phyloP scores from a whole-genome alignment of 306 rosid genomes.

The Begonia masoniana region DNA sequence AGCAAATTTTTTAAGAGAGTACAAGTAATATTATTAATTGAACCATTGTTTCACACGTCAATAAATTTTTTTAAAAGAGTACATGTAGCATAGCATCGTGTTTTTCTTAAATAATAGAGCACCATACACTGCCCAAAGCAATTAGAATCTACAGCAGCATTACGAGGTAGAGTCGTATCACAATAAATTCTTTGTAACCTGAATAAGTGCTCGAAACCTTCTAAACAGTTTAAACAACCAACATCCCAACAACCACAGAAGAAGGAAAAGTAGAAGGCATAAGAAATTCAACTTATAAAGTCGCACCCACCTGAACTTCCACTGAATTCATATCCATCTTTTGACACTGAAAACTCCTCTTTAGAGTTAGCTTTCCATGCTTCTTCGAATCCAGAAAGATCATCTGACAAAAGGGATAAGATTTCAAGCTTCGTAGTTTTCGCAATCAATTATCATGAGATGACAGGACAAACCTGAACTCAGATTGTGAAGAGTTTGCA shows the following conservation, averaged over 20 bases:
- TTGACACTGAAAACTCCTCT: conserved; percentile 21
- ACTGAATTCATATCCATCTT: conserved; percentile 15
- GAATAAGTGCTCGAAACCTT: too few relatives aligned
- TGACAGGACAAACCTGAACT: conserved; percentile 45
- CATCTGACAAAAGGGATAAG: conserved; percentile 28
- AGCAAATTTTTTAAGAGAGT: too few relatives aligned
- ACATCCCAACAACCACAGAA: too few relatives aligned
- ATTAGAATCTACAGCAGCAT: too few relatives aligned
- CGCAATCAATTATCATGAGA: not conserved
- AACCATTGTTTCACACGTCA: too few relatives aligned
- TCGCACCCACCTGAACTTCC: conserved; percentile 16
- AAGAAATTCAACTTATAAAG: not conserved
- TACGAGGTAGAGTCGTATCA: too few relatives aligned
- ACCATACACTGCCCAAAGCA: too few relatives aligned
- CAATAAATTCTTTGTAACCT: too few relatives aligned
- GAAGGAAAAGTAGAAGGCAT: not conserved
- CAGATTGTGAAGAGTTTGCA: conserved; percentile 71
- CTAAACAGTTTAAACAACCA: not conserved
- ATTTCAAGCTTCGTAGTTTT: not conserved
- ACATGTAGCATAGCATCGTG: too few relatives aligned
- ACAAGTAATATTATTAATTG: too few relatives aligned
- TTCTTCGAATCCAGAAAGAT: conserved; percentile 62
- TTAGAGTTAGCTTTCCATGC: conserved; percentile 51
- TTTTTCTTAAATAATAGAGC: too few relatives aligned
- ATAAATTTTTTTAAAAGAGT: too few relatives aligned